Percentiles rank a stretch among this genome's conserved stretches.
Evolutionary conservation across 2,329 filamentous ascomycete species (phyloP).

Genomic region (Trichophyton benhamiae): DNA sequence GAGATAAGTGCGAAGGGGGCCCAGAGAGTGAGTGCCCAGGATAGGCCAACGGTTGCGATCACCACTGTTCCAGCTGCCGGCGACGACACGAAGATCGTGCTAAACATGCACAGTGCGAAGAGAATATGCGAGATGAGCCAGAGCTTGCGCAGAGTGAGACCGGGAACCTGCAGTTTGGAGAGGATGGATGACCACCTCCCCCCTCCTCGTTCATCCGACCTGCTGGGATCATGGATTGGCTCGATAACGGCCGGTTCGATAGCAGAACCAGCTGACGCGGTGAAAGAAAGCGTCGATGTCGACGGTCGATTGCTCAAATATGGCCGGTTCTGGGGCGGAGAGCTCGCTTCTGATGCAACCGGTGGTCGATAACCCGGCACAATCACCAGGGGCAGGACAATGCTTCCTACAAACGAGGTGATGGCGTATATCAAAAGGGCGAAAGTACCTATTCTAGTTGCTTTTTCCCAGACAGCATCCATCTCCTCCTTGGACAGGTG

Average conservation of each 20-base stretch:
- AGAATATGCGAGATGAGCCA: slow-evolving; percentile 81
- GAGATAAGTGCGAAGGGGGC: slow-evolving; percentile 92
- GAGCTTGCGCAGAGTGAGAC: slow-evolving; percentile 72
- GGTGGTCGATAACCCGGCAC: slow-evolving; percentile 55
- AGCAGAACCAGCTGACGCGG: slow-evolving; percentile 22
- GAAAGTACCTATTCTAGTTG: slow-evolving; percentile 77
- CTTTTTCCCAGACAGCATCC: slow-evolving; percentile 67
- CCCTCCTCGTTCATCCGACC: slow-evolving; percentile 9
- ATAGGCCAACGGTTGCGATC: slow-evolving; percentile 71
- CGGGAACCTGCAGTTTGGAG: slow-evolving; percentile 58
- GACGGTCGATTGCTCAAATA: slow-evolving; percentile 21
- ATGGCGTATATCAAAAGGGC: slow-evolving; percentile 81
- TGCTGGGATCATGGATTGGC: slow-evolving; percentile 8
- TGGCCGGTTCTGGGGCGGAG: slow-evolving; percentile 13
- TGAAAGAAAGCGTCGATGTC: slow-evolving; percentile 23
- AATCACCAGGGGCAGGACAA: slow-evolving; percentile 75
- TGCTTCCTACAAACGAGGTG: slow-evolving; percentile 67
- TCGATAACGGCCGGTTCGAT: slow-evolving; percentile 13
- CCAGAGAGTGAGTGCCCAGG: slow-evolving; percentile 89
- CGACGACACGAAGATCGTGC: slow-evolving; percentile 64
- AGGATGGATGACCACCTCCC: slow-evolving; percentile 32
- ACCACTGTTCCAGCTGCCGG: slow-evolving; percentile 62
- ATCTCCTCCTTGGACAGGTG: slow-evolving; percentile 65
- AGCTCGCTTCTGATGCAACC: slow-evolving; percentile 8
- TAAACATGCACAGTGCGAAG: slow-evolving; percentile 69